Percentiles rank a stretch among this genome's conserved stretches.
These are phyloP conservation scores for Apiotrichum brassicae DNA, from an alignment of 1,284 basidiomycete genomes.

Conservation along the genomic window DNA sequence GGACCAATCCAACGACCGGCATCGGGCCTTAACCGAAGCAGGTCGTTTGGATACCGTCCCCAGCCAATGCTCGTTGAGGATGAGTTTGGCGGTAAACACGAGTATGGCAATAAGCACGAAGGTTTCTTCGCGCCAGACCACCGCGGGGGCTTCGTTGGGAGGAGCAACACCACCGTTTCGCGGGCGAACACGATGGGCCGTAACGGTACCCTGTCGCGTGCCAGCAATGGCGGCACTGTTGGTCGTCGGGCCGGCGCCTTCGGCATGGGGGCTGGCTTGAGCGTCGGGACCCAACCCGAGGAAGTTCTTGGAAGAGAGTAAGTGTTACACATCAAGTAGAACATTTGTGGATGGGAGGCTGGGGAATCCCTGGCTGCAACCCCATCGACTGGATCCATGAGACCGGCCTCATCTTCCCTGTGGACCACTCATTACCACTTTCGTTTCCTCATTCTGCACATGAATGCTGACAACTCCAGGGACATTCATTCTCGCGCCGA, in stretches of 20 bases:
- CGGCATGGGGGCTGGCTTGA: constrained; percentile 40
- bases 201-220: constrained; percentile 32
- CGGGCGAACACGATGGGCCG: constrained; percentile 22
- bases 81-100: constrained; percentile 12
- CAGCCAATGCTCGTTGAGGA: constrained; percentile 26
- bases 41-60: constrained; percentile 31
- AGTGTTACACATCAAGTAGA: constrained; percentile 5
- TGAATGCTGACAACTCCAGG: constrained; percentile 8
- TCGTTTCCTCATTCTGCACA: no score
- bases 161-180: constrained; percentile 24
- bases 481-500: constrained; percentile 44
- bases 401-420: no score
- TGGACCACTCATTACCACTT: no score
- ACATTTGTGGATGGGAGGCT: no score
- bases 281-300: constrained; percentile 43
- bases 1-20: constrained; percentile 4
- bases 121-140: constrained; percentile 12
- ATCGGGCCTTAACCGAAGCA: constrained; percentile 23
- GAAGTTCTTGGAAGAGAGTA: constrained; percentile 42
- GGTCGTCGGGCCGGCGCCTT: constrained; percentile 40
- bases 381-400: no score
- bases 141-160: constrained; percentile 14
- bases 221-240: constrained; percentile 39
- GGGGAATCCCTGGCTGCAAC: no score
- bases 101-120: not conserved